phyloP scores from a whole-genome alignment of 257 asterid species.

The Petunia secreta region DNA sequence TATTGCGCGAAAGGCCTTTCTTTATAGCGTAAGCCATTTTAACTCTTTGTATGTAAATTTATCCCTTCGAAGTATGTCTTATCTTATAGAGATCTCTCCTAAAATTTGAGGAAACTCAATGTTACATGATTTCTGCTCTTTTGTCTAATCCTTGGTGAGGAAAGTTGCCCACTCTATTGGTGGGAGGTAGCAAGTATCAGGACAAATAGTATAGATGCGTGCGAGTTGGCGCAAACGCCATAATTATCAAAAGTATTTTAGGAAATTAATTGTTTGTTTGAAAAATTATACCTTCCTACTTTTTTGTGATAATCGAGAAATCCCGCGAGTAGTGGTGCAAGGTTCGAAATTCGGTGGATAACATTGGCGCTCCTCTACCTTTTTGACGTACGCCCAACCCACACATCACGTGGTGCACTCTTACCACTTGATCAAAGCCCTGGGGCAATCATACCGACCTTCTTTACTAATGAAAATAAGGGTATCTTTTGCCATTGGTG shows the following conservation, averaged over 20 bases:
- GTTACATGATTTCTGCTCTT: not conserved
- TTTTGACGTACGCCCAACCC: no score
- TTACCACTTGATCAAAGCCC: no score
- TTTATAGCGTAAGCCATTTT: slow-evolving; percentile 78
- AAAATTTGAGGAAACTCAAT: not conserved
- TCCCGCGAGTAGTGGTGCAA: no score
- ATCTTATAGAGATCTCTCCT: not conserved
- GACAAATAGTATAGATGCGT: not conserved
- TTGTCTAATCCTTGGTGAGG: not conserved
- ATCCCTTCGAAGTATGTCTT: not conserved
- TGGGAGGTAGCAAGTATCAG: not conserved
- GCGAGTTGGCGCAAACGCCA: not conserved
- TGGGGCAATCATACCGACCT: not conserved
- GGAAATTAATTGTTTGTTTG: not conserved
- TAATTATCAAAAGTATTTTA: not conserved
- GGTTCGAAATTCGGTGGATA: no score
- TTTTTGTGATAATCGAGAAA: no score
- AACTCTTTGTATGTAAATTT: not conserved
- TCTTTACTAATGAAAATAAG: not conserved
- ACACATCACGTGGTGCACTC: no score
- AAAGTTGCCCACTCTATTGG: not conserved
- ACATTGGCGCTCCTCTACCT: no score
- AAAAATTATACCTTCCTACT: not conserved
- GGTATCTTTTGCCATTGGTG: not conserved
- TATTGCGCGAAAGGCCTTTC: slow-evolving; percentile 97